Base-by-base conservation (phyloP, 768 basidiomycete genomes). In the Cystofilobasidium macerans region DNA sequence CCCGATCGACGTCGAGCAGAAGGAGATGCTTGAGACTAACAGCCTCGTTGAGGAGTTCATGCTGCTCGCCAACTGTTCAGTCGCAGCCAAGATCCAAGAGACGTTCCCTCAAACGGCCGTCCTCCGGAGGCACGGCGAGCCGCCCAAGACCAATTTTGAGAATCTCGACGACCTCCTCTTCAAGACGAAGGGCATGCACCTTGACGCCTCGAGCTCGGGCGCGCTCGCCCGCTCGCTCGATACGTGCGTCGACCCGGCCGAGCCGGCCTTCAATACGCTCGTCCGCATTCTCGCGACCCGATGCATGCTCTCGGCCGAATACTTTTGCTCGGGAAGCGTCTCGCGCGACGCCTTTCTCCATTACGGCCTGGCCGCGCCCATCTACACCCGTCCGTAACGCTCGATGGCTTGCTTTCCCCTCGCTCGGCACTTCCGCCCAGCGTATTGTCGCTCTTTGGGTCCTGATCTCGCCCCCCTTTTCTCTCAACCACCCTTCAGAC, bases 251-350 rank as follows among this genome's bases (percentile, higher is more conserved):
- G 91, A 95, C 73, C 81, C 86, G 0, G 75, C 77, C 22, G 84
- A 90, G 71, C 88, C 92, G 0, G 85, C 89, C 0, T 98, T 99
- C 81, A 99, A 98, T 72, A 98, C 92, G 0, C 82, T 98, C 22
- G 94, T 99, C 42, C 85, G 95, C 47, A 98, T 99, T 76, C 97
- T 99, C 93, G 93, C 95, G 3, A 98, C 94, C 3, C 81, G 95
- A 35, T 97, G 95, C 75, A 99, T 99, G 95, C 81, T 97, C 30
- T 86, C 93, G 0, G 95, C 95, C 24, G 95, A 99, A 75, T 99
- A 99, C 76, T 97, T 98, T 78, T 90, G 88, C 74, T 88, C 93
- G 0, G 94, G 95, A 12, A 92, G 90, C 70, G 91, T 97, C 3
- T 83, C 86, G 0, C 83, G 86, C 57, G 92, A 95, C 69, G 86